Evolutionary conservation across 1,284 basidiomycete genomes (phyloP), one percentile per base, ranked within the genome.

Genomic region (Limonomyces culmigenus): DNA sequence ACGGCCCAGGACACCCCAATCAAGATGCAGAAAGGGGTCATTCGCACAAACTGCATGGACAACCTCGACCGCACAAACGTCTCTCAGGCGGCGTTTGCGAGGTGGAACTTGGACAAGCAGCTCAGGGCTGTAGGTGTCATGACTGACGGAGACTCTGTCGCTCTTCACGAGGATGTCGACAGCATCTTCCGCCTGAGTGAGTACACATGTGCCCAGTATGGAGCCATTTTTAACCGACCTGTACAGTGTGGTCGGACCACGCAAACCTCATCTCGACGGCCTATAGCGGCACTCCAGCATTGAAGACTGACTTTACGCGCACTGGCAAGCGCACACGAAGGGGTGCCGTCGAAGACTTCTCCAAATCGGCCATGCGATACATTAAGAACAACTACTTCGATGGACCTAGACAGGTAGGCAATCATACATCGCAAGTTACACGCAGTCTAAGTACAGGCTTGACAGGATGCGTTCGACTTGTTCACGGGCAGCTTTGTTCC

Each of bases 351-450:
- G 76, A 91, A 49, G 95, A 98, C 56, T 87, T 88, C 1, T 63
- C 77, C 55, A 98, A 97, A 56, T 83, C 83, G 14, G 53, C 77
- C 2, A 68, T 78, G 57, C 74, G 95, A 42, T 99, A 98, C 53
- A 51, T 96, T 45, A 91, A 83, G 65, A 98, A 98, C 63, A 98
- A 96, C 54, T 92, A 89, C 60, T 86, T 96, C 49, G 95, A 98
- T 53, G 95, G 95, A 4, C 70, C 88, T 36, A 65, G 92, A 49
- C 91, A 86, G 63, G 78, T 75, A 49, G 47, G 61, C n/a, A n/a
- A n/a, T n/a, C n/a, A n/a, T n/a, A n/a, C n/a, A n/a, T n/a, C n/a
- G n/a, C n/a, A n/a, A 50, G 12, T 30, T n/a, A 19, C 31, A 16
- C 33, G 15, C 38, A 17, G 17, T 35, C 36, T 27, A 29, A n/a